Evolutionary conservation across 148 eudicot genomes (phyloP).

Genomic region (Heliosperma pusillum): DNA sequence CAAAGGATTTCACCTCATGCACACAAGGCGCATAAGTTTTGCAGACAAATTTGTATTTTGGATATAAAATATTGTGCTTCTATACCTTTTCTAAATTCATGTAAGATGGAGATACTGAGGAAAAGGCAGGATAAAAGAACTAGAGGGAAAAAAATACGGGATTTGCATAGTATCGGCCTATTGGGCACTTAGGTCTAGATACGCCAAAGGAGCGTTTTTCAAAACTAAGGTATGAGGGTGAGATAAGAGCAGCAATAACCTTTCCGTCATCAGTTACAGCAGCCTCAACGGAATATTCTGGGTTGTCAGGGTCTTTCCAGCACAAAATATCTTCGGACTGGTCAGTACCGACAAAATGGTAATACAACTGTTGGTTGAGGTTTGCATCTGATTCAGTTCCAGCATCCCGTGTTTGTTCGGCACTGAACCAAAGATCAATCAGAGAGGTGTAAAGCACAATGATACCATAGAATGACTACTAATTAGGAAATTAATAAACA

Average conservation of each 20-base stretch:
- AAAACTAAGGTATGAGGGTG: neutral
- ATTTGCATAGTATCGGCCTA: too few species aligned
- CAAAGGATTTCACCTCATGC: too few species aligned
- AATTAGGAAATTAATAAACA: too few species aligned
- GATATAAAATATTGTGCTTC: too few species aligned
- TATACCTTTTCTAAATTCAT: too few species aligned
- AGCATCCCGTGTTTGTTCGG: slow-evolving; percentile 64
- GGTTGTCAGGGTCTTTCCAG: slow-evolving; percentile 85
- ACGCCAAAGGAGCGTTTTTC: neutral
- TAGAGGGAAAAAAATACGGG: too few species aligned
- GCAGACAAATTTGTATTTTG: too few species aligned
- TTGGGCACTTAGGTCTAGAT: too few species aligned
- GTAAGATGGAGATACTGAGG: too few species aligned
- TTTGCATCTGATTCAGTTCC: slow-evolving; percentile 82
- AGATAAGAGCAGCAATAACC: slow-evolving; percentile 39
- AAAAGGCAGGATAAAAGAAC: too few species aligned
- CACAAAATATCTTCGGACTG: slow-evolving; percentile 92
- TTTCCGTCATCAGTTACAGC: slow-evolving; percentile 89
- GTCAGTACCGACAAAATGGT: slow-evolving; percentile 87
- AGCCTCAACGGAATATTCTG: slow-evolving; percentile 53
- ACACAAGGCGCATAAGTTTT: too few species aligned
- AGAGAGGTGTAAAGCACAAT: neutral
- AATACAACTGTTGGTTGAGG: slow-evolving; percentile 70
- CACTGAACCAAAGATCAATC: slow-evolving; percentile 38
- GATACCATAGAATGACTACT: neutral